Conservation (phyloP, 2,329 filamentous ascomycete genomes). For the Phyllosticta citrichinensis region DNA sequence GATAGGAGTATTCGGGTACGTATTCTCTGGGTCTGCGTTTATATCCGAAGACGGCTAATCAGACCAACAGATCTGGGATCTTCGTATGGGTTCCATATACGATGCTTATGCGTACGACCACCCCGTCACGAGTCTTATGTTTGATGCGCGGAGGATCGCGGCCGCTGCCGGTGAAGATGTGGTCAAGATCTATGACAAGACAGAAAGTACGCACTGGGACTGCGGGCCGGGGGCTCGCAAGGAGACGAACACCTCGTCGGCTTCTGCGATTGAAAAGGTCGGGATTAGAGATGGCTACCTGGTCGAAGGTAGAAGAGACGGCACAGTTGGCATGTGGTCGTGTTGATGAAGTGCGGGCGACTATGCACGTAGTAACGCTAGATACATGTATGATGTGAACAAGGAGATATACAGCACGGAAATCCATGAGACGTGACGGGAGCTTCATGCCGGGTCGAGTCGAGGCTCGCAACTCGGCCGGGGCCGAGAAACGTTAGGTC, state of each 20-base stretch:
- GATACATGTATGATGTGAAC: no score
- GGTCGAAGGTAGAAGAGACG: slow-evolving; percentile 80
- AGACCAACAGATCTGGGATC: slow-evolving; percentile 81
- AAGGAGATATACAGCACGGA: no score
- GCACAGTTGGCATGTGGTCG: slow-evolving; percentile 77
- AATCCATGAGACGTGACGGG: no score
- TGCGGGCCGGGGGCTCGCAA: slow-evolving; percentile 70
- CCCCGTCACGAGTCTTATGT: slow-evolving; percentile 93
- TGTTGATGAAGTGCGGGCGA: slow-evolving; percentile 16
- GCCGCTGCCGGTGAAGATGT: slow-evolving; percentile 85
- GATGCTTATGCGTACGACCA: slow-evolving; percentile 95
- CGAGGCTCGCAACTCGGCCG: no score
- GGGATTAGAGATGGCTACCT: slow-evolving; percentile 90
- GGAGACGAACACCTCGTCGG: slow-evolving; percentile 52
- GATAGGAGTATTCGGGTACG: slow-evolving; percentile 91
- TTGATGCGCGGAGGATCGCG: slow-evolving; percentile 82
- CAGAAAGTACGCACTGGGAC: slow-evolving; percentile 91
- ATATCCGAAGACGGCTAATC: not conserved
- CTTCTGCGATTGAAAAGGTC: slow-evolving; percentile 61
- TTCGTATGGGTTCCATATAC: slow-evolving; percentile 87
- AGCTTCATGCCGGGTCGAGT: no score
- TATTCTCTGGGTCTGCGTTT: slow-evolving; percentile 15
- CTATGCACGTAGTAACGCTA: no score
- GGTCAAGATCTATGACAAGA: slow-evolving; percentile 97
- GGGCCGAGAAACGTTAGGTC: not conserved